These are phyloP conservation scores for Tremellales sp. DNA, from an alignment of 1,284 basidiomycete species.

Conservation along the genomic window DNA sequence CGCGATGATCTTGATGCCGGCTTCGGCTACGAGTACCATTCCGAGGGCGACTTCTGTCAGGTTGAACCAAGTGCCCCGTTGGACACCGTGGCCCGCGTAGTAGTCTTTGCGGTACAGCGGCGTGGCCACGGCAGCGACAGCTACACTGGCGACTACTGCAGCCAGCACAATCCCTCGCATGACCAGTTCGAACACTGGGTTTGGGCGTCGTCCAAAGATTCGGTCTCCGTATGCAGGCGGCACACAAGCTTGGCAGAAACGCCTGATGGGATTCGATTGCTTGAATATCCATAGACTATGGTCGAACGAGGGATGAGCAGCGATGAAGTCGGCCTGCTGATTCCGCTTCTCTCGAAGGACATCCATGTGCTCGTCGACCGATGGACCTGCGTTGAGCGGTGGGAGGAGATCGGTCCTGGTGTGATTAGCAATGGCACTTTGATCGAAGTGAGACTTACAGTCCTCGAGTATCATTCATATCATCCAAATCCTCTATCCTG, in stretches of 20 bases:
- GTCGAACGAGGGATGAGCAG: slow-evolving; percentile 84
- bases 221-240: slow-evolving; percentile 78
- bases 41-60: slow-evolving; percentile 75
- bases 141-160: slow-evolving; percentile 76
- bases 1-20: slow-evolving; percentile 80
- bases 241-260: slow-evolving; percentile 77
- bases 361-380: slow-evolving; percentile 51
- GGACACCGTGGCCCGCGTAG: slow-evolving; percentile 59
- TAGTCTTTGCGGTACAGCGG: slow-evolving; percentile 78
- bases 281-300: slow-evolving; percentile 85
- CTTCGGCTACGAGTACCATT: slow-evolving; percentile 73
- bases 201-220: slow-evolving; percentile 69
- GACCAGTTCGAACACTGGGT: slow-evolving; percentile 62
- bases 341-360: slow-evolving; percentile 69
- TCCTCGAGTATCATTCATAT: slow-evolving; percentile 35
- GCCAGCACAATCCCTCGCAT: slow-evolving; percentile 73
- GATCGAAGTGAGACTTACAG: slow-evolving; percentile 20
- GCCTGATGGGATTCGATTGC: slow-evolving; percentile 71
- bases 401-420: slow-evolving; percentile 39
- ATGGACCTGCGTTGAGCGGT: slow-evolving; percentile 28
- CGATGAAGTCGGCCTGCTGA: slow-evolving; percentile 81
- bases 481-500: slow-evolving; percentile 21
- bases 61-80: slow-evolving; percentile 80
- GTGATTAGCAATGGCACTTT: slow-evolving; percentile 5
- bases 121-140: slow-evolving; percentile 79